Conservation (phyloP, 2,329 filamentous ascomycete genomes). For the Metarhizium brunneum region DNA sequence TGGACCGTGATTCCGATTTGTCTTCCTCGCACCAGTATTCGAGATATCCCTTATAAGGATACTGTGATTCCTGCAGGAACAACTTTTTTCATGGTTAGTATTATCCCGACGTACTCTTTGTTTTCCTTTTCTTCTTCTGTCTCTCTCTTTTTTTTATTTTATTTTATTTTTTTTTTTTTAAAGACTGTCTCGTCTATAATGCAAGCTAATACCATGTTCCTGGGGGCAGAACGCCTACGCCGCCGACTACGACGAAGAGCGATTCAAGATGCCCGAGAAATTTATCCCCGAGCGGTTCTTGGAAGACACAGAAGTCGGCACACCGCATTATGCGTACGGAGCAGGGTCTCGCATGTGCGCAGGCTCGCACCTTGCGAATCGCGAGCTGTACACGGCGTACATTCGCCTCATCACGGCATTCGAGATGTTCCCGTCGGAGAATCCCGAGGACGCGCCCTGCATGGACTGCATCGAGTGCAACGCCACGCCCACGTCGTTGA, state of each 20-base stretch:
- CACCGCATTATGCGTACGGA: slow-evolving; percentile 53
- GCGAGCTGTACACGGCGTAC: slow-evolving; percentile 53
- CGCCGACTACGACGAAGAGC: slow-evolving; percentile 60
- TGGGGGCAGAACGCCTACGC: slow-evolving; percentile 57
- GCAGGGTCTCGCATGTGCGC: slow-evolving; percentile 56
- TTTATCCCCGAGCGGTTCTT: slow-evolving; percentile 68
- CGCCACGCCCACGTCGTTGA: slow-evolving; percentile 45
- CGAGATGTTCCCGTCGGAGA: slow-evolving; percentile 37
- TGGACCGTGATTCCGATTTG: slow-evolving; percentile 75
- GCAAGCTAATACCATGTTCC: not conserved
- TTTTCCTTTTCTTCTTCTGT: too few species aligned
- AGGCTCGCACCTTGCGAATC: slow-evolving; percentile 53
- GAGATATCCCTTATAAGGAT: slow-evolving; percentile 61
- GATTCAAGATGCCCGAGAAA: slow-evolving; percentile 53
- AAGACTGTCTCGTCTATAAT: not conserved
- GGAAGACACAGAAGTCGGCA: slow-evolving; percentile 41
- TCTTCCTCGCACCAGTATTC: slow-evolving; percentile 62
- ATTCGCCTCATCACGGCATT: slow-evolving; percentile 51
- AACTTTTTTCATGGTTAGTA: slow-evolving; percentile 63
- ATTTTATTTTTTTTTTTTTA: too few species aligned
- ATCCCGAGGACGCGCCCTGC: slow-evolving; percentile 38
- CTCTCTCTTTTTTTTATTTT: too few species aligned
- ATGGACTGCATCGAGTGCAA: slow-evolving; percentile 50
- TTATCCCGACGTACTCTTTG: not conserved
- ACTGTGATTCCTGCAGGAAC: slow-evolving; percentile 63